Evolutionary conservation across 2,329 filamentous ascomycete genomes (phyloP), one percentile per base, ranked within the genome.

Genomic region (Xylariaceae sp.): DNA sequence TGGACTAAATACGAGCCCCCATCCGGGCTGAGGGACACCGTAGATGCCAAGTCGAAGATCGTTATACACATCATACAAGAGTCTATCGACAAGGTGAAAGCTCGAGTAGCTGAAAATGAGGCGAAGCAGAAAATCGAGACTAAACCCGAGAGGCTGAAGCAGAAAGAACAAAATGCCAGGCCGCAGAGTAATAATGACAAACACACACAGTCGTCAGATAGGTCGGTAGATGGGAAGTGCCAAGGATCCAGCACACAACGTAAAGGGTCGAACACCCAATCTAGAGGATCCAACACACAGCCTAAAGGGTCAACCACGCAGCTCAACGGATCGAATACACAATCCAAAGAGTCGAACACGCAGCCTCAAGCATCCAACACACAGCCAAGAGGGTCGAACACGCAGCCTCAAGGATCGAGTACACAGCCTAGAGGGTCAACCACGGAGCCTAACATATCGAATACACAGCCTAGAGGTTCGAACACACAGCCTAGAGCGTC

Each of bases 1-100:
- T 83, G 81, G 78, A 74, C 70, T 40, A 67, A 73, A 48, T 81
- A 80, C 59, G 72, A 75, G 2, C 79, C 79, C 3, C 82, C 82
- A 0, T 61, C 66, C 10, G 75, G 73, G 0, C 66, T 85, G 6
- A 68, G 55, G 3, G 70, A 75, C 26, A 63, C 71, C 0, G 71
- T 74, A 16, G 73, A 75, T 40, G 62, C 73, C 50, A 72, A 72
- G 0, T 75, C 77, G 2, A 72, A 77, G 3, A 67, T 77, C 7
- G 67, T 83, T 1, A 60, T 70, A 3, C 70, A 75, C 6, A 62
- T 84, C 16, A 62, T 83, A 9, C 61, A 69, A 14, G 65, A 73
- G 1, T 81, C 81, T 2, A 73, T 84, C 18, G 73, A 76, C 4
- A 80, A 73, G 19, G 67, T 84, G 12, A 73, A 74, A 59, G 59